Percentiles rank a stretch among this genome's conserved stretches.
phyloP scores from a whole-genome alignment of 148 eudicot species.

The Salicornia ramosissima region DNA sequence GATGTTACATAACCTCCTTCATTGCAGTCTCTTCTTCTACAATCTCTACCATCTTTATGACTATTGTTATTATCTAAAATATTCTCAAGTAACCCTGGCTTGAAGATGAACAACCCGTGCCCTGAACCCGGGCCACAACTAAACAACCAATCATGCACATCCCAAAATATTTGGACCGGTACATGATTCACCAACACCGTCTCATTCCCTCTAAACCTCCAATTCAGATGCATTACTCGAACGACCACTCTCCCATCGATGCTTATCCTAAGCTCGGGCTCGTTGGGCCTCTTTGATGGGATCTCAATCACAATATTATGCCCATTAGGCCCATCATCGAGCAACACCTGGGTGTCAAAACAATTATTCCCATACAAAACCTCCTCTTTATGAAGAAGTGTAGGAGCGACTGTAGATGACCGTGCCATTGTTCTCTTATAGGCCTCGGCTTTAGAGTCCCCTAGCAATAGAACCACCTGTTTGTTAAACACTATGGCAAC shows the following conservation, averaged over 20 bases:
- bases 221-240: constrained; percentile 27
- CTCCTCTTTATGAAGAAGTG: constrained; percentile 29
- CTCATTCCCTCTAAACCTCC: constrained; percentile 33
- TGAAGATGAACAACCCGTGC: constrained; percentile 29
- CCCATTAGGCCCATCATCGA: constrained; percentile 26
- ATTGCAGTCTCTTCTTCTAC: neutral
- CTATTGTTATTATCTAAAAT: constrained; percentile 10
- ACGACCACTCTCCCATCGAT: constrained; percentile 29
- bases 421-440: constrained; percentile 23
- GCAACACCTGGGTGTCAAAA: constrained; percentile 21
- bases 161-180: constrained; percentile 32
- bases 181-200: constrained; percentile 27
- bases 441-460: constrained; percentile 23
- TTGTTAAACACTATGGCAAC: constrained; percentile 25
- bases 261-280: constrained; percentile 28
- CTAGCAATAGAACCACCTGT: constrained; percentile 20
- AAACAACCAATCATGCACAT: constrained; percentile 35
- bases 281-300: constrained; percentile 4
- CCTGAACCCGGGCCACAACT: constrained; percentile 15
- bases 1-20: constrained; percentile 1
- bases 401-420: constrained; percentile 13
- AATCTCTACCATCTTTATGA: neutral
- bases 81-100: constrained; percentile 24
- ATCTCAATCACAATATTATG: constrained; percentile 24
- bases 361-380: constrained; percentile 23